Base-by-base conservation (phyloP, 352 stramenopile species). In the Globisporangium spiculum region DNA sequence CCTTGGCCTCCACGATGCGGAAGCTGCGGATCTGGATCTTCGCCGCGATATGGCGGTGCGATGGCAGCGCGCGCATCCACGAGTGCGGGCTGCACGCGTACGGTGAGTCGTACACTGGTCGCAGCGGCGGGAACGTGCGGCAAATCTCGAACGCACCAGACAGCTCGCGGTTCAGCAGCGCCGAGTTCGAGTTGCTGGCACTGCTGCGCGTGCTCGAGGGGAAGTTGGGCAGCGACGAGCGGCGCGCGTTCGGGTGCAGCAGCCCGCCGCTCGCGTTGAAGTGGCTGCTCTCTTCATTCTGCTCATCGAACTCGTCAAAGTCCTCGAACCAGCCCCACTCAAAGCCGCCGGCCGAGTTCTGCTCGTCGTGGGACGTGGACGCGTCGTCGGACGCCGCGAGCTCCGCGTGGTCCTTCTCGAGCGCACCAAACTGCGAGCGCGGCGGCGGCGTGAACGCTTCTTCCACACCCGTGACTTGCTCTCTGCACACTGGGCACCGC, bases 311-410 rank as follows among this genome's bases (percentile, higher is more conserved):
- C 41, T 94, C 80, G 63, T 86, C 84, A 72, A 93, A 91, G 71
- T 94, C 82, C 70, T 94, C 81, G 56, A 94, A 94, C 86, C 86
- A 93, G 36, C 86, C 86, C 87, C 87, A 94, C 53, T 87, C 87
- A 55, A 83, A 88, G 60, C 74, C 63, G 18, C 68, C 69, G 41
- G 72, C 66, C 9, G 73, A 66, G 32, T 77, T 54, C 18, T 84
- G 73, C 4, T 89, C 76, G 50, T 89, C 76, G 7, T 76, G 73
- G 0, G 80, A 81, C 1, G 76, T 65, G 22, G 75, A 84, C 4
- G 79, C 79, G 4, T 75, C 71, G 53, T 88, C 79, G 3, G 80
- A 85, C 3, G 74, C 76, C 27, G 72, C 74, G 27, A 85, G 66
- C 53, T 61, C 9, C 27, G 2, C 3, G 2, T 63, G 72, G 65